Evolutionary conservation across 306 rosid genomes (phyloP).

Genomic region (Sicyos baderoa): DNA sequence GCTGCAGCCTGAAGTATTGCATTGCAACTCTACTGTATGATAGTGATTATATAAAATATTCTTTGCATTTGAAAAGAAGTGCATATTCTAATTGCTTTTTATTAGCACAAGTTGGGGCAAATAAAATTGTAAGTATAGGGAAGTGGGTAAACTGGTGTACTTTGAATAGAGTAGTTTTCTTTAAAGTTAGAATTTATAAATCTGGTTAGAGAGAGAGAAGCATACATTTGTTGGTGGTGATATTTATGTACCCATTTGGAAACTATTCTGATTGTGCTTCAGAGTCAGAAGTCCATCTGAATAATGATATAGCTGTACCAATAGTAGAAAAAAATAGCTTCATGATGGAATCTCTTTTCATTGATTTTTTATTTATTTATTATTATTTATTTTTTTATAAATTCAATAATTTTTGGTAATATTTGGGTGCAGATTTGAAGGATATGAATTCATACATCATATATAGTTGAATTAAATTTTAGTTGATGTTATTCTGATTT

Average conservation of each 20-base stretch:
- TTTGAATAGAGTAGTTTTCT: not conserved
- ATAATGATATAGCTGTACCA: not conserved
- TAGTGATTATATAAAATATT: conserved; percentile 5
- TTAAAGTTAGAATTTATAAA: not conserved
- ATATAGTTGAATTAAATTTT: too few relatives aligned
- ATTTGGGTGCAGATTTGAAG: too few relatives aligned
- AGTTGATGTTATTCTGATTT: not conserved
- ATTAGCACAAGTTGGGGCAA: conserved; percentile 2
- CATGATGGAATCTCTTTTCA: not conserved
- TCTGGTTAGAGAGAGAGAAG: conserved; percentile 9
- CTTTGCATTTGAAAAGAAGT: conserved; percentile 11
- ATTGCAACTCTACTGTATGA: not conserved
- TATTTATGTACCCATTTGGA: not conserved
- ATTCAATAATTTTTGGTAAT: too few relatives aligned
- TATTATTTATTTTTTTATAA: too few relatives aligned
- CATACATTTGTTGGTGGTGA: not conserved
- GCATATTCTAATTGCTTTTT: conserved; percentile 10
- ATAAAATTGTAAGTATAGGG: conserved; percentile 5
- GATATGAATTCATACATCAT: too few relatives aligned
- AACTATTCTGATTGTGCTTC: conserved; percentile 7
- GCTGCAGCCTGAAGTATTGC: conserved; percentile 32
- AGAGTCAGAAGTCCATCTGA: not conserved
- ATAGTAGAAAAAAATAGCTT: not conserved
- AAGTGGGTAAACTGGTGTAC: not conserved
- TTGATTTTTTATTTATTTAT: too few relatives aligned